phyloP scores from a whole-genome alignment of 2,329 filamentous ascomycete genomes.

The Hypoxylon sp. region DNA sequence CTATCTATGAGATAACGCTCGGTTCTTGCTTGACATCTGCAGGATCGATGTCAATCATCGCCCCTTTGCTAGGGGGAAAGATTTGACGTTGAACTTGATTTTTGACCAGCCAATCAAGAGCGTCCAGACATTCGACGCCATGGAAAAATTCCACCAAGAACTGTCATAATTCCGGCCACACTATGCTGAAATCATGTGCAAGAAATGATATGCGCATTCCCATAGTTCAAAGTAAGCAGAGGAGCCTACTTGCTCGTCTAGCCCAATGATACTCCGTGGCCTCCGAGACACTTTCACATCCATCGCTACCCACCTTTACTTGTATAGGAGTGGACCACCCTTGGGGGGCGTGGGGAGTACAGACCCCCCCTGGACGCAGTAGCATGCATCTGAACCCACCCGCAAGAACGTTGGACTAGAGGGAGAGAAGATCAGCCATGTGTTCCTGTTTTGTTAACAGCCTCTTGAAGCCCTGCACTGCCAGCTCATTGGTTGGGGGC shows the following conservation, averaged over 20 bases:
- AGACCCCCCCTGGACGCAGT: constrained; percentile 33
- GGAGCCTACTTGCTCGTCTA: constrained; percentile 45
- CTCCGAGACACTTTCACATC: constrained; percentile 38
- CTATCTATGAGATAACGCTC: constrained; percentile 24
- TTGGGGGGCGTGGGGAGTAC: constrained; percentile 41
- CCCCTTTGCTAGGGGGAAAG: constrained; percentile 14
- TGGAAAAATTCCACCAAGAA: constrained; percentile 38
- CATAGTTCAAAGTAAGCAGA: constrained; percentile 48
- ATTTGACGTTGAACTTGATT: constrained; percentile 41
- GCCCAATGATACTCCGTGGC: constrained; percentile 47
- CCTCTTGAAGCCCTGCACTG: constrained; percentile 47
- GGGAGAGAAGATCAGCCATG: constrained; percentile 42
- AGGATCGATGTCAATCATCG: constrained; percentile 32
- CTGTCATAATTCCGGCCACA: constrained; percentile 46
- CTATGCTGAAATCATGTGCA: constrained; percentile 53
- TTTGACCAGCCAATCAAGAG: constrained; percentile 38
- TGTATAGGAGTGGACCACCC: constrained; percentile 31
- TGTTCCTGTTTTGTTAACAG: constrained; percentile 54
- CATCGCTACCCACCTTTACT: constrained; percentile 40
- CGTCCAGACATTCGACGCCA: constrained; percentile 20
- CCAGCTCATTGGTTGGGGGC: constrained; percentile 52
- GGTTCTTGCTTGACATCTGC: constrained; percentile 32
- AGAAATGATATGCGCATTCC: constrained; percentile 51
- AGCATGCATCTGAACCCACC: constrained; percentile 42
- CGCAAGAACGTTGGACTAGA: constrained; percentile 40